These are phyloP conservation scores for Lenzites betulinus DNA, from an alignment of 768 basidiomycete genomes.

Conservation along the genomic window DNA sequence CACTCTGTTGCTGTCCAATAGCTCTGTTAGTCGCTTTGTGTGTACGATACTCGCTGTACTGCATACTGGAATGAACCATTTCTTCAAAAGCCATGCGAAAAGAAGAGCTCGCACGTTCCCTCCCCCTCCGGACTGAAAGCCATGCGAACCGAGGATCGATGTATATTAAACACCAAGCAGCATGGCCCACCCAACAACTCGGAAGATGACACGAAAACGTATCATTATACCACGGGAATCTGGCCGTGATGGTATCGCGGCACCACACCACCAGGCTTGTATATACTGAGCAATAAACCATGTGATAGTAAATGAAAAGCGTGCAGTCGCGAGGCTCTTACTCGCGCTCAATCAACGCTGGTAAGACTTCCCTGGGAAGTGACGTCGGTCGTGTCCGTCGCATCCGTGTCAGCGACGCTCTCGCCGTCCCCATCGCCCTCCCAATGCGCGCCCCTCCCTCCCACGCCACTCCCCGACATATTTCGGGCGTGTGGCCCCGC, in stretches of 20 bases:
- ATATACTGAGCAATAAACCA: no score
- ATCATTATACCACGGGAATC: no score
- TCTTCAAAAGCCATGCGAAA: no score
- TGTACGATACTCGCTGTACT: neutral
- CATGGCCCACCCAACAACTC: no score
- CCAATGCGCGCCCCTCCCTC: neutral
- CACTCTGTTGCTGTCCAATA: neutral
- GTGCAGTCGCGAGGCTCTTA: neutral
- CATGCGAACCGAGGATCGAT: no score
- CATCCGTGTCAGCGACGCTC: slow-evolving; percentile 34
- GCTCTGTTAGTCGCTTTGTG: neutral
- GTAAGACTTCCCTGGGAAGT: slow-evolving; percentile 47
- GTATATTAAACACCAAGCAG: no score
- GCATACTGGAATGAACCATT: neutral
- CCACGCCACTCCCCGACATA: neutral
- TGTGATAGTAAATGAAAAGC: neutral
- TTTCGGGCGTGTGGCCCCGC: slow-evolving; percentile 1
- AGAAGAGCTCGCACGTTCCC: no score
- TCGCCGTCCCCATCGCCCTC: slow-evolving; percentile 40
- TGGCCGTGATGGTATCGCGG: no score
- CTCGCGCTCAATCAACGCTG: slow-evolving; percentile 39
- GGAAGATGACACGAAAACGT: no score
- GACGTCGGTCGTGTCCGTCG: slow-evolving; percentile 41
- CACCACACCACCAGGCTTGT: no score
- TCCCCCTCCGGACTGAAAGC: no score